Percentiles rank a stretch among this genome's conserved stretches.
Evolutionary conservation across 2,329 filamentous ascomycete genomes (phyloP).

Genomic region (Calonectria hawksworthii): DNA sequence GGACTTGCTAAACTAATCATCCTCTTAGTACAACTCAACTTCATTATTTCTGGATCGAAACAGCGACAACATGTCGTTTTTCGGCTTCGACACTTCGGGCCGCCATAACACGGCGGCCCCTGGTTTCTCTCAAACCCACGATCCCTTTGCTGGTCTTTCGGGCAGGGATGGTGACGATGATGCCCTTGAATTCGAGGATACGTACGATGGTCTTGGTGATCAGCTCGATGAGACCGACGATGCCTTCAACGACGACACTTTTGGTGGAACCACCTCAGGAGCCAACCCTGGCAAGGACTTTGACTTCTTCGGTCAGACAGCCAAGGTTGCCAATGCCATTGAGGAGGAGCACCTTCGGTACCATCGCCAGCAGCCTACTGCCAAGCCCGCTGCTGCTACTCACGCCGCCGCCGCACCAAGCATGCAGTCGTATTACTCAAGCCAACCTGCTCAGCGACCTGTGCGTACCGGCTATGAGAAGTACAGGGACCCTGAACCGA

Average conservation of each 20-base stretch:
- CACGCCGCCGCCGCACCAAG: constrained; percentile 55
- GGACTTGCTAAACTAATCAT: constrained; percentile 36
- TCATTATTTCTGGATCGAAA: constrained; percentile 38
- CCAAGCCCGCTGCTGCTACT: constrained; percentile 52
- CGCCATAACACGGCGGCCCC: constrained; percentile 78
- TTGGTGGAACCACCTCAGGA: constrained; percentile 65
- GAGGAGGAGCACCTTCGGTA: constrained; percentile 92
- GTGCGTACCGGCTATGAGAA: constrained; percentile 90
- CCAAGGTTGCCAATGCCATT: constrained; percentile 86
- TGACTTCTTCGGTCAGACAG: constrained; percentile 95
- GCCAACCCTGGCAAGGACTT: constrained; percentile 88
- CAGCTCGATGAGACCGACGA: constrained; percentile 93
- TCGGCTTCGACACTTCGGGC: constrained; percentile 81
- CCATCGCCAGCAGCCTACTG: constrained; percentile 77
- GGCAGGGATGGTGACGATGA: constrained; percentile 70
- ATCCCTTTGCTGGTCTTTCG: constrained; percentile 90
- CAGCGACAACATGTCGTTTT: constrained; percentile 82
- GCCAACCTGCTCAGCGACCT: constrained; percentile 52
- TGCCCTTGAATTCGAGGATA: constrained; percentile 89
- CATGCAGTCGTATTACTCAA: constrained; percentile 46
- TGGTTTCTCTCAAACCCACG: constrained; percentile 85
- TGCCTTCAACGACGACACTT: constrained; percentile 97
- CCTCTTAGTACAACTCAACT: constrained; percentile 40
- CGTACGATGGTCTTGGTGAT: constrained; percentile 94
- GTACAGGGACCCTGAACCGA: constrained; percentile 86